These are phyloP conservation scores for Thelephora ganbajun DNA, from an alignment of 768 basidiomycete species.

Conservation along the genomic window DNA sequence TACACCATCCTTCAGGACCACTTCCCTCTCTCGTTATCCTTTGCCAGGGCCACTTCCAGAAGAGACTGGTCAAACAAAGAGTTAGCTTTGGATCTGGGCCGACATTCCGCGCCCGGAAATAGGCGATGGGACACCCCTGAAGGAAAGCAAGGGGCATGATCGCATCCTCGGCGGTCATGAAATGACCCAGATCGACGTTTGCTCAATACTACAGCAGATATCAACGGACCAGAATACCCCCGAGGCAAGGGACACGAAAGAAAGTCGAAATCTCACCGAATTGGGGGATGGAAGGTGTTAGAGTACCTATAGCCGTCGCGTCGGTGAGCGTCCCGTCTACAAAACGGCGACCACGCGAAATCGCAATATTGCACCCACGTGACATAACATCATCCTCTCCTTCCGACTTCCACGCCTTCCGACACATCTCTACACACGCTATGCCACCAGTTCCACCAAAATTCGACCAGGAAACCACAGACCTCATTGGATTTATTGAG, in stretches of 20 bases:
- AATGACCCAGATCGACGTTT: no score
- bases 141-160: no score
- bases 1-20: background rate
- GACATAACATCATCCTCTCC: background rate
- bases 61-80: background rate
- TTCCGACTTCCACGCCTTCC: background rate
- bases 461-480: slow-evolving; percentile 35
- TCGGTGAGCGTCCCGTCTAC: background rate
- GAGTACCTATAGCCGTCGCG: background rate
- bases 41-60: background rate
- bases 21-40: background rate
- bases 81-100: background rate
- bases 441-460: slow-evolving; percentile 55
- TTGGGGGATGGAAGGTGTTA: background rate
- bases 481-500: slow-evolving; percentile 36
- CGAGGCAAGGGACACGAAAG: background rate
- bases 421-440: slow-evolving; percentile 3
- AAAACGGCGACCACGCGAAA: background rate
- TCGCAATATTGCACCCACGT: background rate
- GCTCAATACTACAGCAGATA: no score
- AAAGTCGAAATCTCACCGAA: background rate
- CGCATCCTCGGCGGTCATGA: no score
- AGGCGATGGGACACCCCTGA: background rate
- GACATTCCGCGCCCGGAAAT: background rate
- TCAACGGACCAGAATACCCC: no score